Evolutionary conservation across 1,284 basidiomycete species (phyloP), one percentile per base, ranked within the genome.

Genomic region (Sphagnurus paluster): DNA sequence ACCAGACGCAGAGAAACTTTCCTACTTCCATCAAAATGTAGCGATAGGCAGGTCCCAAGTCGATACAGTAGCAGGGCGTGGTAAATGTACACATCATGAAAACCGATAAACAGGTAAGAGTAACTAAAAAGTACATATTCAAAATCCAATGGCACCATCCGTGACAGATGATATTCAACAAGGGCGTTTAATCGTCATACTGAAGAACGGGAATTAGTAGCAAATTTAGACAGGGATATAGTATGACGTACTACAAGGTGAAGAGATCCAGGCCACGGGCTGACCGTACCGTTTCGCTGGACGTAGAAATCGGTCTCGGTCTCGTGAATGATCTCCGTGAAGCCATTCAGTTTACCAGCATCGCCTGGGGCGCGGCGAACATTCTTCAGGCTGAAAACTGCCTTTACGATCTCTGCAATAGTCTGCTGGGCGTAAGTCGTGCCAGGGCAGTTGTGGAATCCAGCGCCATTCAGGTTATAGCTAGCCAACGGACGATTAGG

Each of bases 381-480:
- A 52, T 74, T 73, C 55, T 70, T 70, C 35, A 77, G 56, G 33
- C 58, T 61, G 62, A 78, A 78, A 21, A 79, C 61, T 17, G 64
- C 64, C 56, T 69, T 71, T 40, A 79, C 55, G 24, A 73, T 69
- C 52, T 76, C 72, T 8, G 68, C 60, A 25, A 74, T 68, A 7
- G 68, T 66, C 38, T 70, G 65, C 36, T 71, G 66, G 0, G 67
- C 62, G 47, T 68, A 72, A 5, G 64, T 54, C 4, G 65, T 56
- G 1, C 74, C 76, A 3, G 70, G 66, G 48, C 71, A 73, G 23
- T 56, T 57, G 50, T 75, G 73, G 69, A 76, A 77, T 7, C 72
- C 72, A 2, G 67, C 61, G 19, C 72, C 73, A 44, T 75, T 71
- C 39, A 74, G 59, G 49, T 65, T 60, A 54, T 75, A 77, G 0